Evolutionary conservation across 108 stramenopile genomes (phyloP).

Genomic region (Conticribra weissflogii): DNA sequence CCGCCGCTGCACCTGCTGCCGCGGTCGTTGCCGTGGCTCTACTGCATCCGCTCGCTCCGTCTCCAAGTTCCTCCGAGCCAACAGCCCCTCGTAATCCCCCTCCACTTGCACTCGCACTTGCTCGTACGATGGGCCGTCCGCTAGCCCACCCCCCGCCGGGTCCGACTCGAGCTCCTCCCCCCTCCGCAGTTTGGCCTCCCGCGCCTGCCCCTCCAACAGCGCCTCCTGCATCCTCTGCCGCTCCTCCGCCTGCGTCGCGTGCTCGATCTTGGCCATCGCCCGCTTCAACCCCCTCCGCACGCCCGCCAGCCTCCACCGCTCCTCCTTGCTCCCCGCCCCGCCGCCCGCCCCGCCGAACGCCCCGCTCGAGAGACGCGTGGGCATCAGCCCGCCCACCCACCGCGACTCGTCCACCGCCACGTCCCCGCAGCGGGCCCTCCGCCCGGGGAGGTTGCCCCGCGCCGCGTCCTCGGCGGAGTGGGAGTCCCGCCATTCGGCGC

Average conservation of each 20-base stretch:
- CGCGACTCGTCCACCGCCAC: slow-evolving; percentile 22
- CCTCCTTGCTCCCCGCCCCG: neutral
- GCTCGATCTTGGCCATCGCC: slow-evolving; percentile 34
- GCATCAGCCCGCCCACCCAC: slow-evolving; percentile 34
- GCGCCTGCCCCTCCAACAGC: slow-evolving; percentile 16
- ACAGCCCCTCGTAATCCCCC: no score
- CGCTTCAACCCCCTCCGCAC: slow-evolving; percentile 16
- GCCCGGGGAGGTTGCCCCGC: neutral
- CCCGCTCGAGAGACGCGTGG: no score
- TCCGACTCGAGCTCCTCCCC: slow-evolving; percentile 6
- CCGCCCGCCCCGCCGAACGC: slow-evolving; percentile 20
- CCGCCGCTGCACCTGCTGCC: neutral
- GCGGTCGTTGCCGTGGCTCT: neutral
- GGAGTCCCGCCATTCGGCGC: slow-evolving; percentile 40
- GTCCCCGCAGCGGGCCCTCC: slow-evolving; percentile 22
- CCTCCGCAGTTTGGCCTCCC: slow-evolving; percentile 17
- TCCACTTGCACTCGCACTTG: no score
- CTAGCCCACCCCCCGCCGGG: neutral
- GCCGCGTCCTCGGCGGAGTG: slow-evolving; percentile 12
- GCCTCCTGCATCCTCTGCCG: slow-evolving; percentile 15
- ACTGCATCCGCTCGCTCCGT: no score
- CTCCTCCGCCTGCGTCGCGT: slow-evolving; percentile 19
- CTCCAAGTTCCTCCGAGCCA: no score
- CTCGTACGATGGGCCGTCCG: no score
- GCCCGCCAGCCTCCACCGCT: neutral